Evolutionary conservation across 768 basidiomycete genomes (phyloP), one percentile per base, ranked within the genome.

Genomic region (Russula vinacea): DNA sequence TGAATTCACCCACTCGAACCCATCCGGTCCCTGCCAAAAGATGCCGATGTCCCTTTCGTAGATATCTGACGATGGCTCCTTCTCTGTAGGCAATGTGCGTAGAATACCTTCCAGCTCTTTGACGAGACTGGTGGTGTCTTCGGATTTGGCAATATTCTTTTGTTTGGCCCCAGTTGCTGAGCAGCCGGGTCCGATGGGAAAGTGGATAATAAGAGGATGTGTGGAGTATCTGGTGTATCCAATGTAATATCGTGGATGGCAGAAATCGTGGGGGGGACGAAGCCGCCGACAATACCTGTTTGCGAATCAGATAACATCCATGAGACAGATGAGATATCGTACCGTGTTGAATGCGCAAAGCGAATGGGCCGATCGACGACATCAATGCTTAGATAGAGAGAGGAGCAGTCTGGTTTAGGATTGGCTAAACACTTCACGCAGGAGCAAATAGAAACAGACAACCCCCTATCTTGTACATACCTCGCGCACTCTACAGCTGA

Each of bases 211-310:
- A 90, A 75, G 32, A 75, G 70, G 56, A 90, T 77, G 26, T 68
- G 65, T 16, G 76, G 45, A 52, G 77, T 73, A 8, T 68, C 70
- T 2, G 72, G 59, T 2, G 77, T 52, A 52, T 79, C 76, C n/a
- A 71, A 70, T 24, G 83, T 80, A 67, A 92, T 69, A 29, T 78
- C 78, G 71, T 83, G 77, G 69, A 87, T 75, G 16, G 82, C 83
- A 32, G 74, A 74, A 3, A 87, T 85, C 8, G 78, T 85, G 4
- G 90, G 85, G 0, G 88, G 86, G 14, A 83, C 84, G 70, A 92
- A 89, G 47, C 90, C 90, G 35, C 90, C 90, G 14, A 77, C 73
- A 71, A 91, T 92, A 64, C 90, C 90, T 92, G 37, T 11, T 51
- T 39, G 17, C 16, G 39, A 14, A 45, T 63, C 39, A 64, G 56